Evolutionary conservation across 176 grass and related monocot genomes (phyloP), one percentile per base, ranked within the genome.

Genomic region (Ananas comosus): DNA sequence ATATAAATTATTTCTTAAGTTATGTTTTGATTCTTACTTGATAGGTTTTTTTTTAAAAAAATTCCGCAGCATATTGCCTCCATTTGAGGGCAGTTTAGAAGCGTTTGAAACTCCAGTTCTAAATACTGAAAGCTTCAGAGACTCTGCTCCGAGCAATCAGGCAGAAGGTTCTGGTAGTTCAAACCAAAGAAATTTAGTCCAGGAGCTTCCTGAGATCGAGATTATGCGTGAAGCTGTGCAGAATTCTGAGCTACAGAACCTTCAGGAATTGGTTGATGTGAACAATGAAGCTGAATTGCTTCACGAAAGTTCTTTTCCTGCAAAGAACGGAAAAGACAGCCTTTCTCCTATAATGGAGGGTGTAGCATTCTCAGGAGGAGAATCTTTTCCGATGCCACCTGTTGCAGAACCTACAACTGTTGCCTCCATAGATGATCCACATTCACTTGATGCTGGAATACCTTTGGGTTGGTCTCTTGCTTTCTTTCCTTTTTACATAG

Each of bases 61-160:
- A 2, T 42, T 42, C 33, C 81, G 69, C 81, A 91, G 88, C 42
- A 79, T 53, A 5, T 56, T 79, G 50, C 94, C 89, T 64, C 89
- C 89, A 72, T 93, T 83, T 64, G 23, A 28, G 29, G 83, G 61
- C 56, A 57, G 21, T 50, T 67, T 85, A 13, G 77, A 79, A 72
- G 66, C 73, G 71, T 48, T 63, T 48, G 22, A 72, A 21, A 74
- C 64, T 51, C 64, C 74, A 50, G 56, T 74, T 70, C 18, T 12
- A 11, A 56, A 78, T 72, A 51, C 59, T 64, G 71, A 64, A 81
- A 73, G 21, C 68, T 63, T 50, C 19, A 12, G 64, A 56, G 66
- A 77, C 50, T 78, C 51, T 67, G 22, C 48, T 57, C 47, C 67
- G 6, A 74, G 59, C 17, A 77, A 81, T 54, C 67, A 63, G 12